Evolutionary conservation across 352 stramenopile genomes (phyloP).

Genomic region (Globisporangium spinosum): DNA sequence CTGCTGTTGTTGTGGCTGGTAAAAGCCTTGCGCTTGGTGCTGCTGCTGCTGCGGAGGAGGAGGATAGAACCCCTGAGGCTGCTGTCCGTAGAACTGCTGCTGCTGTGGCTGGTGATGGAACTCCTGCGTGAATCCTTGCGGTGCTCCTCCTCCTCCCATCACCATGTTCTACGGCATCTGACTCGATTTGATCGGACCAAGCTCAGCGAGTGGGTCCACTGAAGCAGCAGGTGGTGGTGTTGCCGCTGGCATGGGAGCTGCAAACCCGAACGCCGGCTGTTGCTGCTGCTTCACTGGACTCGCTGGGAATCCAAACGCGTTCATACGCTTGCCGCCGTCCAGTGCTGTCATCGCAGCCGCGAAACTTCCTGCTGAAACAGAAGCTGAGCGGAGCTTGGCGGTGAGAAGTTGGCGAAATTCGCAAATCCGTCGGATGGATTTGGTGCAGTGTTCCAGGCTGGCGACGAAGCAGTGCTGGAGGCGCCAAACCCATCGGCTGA

Average conservation of each 20-base stretch:
- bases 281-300: slow-evolving; percentile 44
- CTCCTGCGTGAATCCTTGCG: slow-evolving; percentile 14
- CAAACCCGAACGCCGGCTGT: slow-evolving; percentile 32
- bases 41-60: slow-evolving; percentile 16
- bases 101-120: slow-evolving; percentile 16
- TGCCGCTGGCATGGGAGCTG: slow-evolving; percentile 15
- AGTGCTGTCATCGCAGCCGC: neutral
- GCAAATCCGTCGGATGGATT: slow-evolving; percentile 39
- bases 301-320: slow-evolving; percentile 51
- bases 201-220: slow-evolving; percentile 50
- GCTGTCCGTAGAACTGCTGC: slow-evolving; percentile 21
- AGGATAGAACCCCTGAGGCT: slow-evolving; percentile 21
- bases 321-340: slow-evolving; percentile 28
- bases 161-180: slow-evolving; percentile 2
- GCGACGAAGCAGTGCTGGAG: neutral
- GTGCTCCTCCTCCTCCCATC: slow-evolving; percentile 9
- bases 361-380: neutral
- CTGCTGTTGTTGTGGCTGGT: slow-evolving; percentile 26
- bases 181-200: slow-evolving; percentile 19
- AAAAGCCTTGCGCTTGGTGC: slow-evolving; percentile 21
- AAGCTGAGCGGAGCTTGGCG: slow-evolving; percentile 21
- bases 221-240: slow-evolving; percentile 18
- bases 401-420: slow-evolving; percentile 61
- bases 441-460: slow-evolving; percentile 13
- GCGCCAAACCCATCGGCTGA: slow-evolving; percentile 7